A percentile compares a stretch with the other conserved stretches of the same genome.
Evolutionary conservation across 805 yeast species (phyloP).

Genomic region (Candida morakotiae): DNA sequence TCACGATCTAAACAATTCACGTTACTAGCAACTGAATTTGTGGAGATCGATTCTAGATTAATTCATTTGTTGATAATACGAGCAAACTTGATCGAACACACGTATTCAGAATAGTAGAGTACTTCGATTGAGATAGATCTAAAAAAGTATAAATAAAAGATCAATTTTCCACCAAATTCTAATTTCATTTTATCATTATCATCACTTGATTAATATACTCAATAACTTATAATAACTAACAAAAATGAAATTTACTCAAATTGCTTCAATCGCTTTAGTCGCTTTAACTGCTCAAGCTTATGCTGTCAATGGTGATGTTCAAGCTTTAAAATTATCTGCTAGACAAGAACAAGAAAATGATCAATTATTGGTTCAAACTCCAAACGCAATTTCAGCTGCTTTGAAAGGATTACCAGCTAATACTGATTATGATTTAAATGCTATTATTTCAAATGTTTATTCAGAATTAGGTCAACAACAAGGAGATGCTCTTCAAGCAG

Average conservation of each 20-base stretch:
- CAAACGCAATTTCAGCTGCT: constrained; percentile 3
- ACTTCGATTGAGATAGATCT: too few relatives aligned
- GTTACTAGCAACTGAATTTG: background rate
- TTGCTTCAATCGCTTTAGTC: constrained; percentile 1
- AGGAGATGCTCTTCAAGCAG: background rate
- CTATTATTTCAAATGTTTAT: constrained; percentile 1
- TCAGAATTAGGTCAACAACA: background rate
- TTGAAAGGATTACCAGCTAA: constrained; percentile 1
- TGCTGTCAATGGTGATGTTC: constrained; percentile 1
- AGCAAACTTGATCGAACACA: too few relatives aligned
- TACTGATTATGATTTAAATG: background rate
- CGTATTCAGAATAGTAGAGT: too few relatives aligned
- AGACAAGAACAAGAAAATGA: constrained; percentile 1
- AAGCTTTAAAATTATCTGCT: background rate
- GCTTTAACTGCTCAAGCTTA: constrained; percentile 3
- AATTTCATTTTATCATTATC: too few relatives aligned
- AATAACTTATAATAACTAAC: background rate
- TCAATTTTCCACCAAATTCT: too few relatives aligned
- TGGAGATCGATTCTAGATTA: too few relatives aligned
- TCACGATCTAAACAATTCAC: background rate
- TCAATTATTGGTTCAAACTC: constrained; percentile 3
- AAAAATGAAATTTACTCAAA: constrained; percentile 3
- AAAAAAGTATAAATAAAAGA: too few relatives aligned
- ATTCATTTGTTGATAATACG: too few relatives aligned
- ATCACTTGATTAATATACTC: too few relatives aligned